phyloP scores from a whole-genome alignment of 208 protist species.

The Acanthamoeba quina region DNA sequence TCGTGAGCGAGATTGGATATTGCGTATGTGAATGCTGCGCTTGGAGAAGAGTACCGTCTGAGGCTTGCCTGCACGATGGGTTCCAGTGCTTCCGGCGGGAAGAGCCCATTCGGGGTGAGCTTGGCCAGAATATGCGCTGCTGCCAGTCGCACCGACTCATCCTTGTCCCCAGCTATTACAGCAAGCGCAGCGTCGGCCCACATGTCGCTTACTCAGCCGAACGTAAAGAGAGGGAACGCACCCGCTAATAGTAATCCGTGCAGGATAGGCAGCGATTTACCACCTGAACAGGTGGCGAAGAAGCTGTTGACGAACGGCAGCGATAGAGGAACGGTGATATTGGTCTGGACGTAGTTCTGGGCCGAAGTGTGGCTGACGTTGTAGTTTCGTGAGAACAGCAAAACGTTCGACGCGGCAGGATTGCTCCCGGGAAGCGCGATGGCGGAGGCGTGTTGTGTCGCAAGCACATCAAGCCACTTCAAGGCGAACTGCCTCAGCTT shows the following conservation, averaged over 20 bases:
- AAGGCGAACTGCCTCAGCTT: neutral
- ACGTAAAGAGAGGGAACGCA: neutral
- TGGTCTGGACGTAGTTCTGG: neutral
- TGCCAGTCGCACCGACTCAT: neutral
- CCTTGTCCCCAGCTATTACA: neutral
- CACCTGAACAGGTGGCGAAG: neutral
- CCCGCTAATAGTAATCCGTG: neutral
- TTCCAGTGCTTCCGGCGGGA: neutral
- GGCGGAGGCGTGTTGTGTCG: neutral
- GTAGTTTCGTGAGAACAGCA: neutral
- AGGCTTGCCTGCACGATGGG: slow-evolving; percentile 8
- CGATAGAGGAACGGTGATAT: neutral
- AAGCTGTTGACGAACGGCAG: neutral
- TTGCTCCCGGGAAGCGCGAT: neutral
- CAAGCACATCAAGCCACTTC: neutral
- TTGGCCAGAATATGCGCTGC: slow-evolving; percentile 12
- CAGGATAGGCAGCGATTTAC: neutral
- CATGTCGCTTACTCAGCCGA: neutral
- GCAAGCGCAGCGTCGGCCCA: neutral
- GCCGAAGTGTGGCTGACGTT: neutral
- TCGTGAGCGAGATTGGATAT: neutral
- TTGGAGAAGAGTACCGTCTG: neutral
- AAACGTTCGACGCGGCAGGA: neutral
- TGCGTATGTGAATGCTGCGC: neutral
- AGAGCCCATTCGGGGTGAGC: neutral